Evolutionary conservation across 768 basidiomycete genomes (phyloP).

Genomic region (Naganishia vishniacii): DNA sequence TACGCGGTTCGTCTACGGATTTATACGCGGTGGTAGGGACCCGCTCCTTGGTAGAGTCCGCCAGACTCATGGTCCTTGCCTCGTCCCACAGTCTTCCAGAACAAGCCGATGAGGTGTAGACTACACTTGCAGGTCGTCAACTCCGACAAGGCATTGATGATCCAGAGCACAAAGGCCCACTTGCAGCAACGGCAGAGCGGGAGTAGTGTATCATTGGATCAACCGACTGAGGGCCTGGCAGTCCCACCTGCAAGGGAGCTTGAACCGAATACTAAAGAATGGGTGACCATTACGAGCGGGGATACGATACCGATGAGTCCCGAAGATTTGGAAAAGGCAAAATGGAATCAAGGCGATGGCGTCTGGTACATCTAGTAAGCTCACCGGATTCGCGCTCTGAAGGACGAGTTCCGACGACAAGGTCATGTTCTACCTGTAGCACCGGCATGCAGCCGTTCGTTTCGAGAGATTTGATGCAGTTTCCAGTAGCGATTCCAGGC

Average conservation of each 20-base stretch:
- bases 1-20: slow-evolving; percentile 44
- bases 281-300: slow-evolving; percentile 38
- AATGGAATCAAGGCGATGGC: slow-evolving; percentile 42
- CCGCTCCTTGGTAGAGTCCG: no score
- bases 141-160: slow-evolving; percentile 35
- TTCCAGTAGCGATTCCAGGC: slow-evolving; percentile 44
- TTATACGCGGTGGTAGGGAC: slow-evolving; percentile 30
- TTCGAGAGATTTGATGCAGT: slow-evolving; percentile 45
- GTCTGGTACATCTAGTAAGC: slow-evolving; percentile 46
- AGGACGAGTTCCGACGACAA: no score
- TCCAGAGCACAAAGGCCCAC: slow-evolving; percentile 26
- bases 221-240: slow-evolving; percentile 18
- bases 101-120: slow-evolving; percentile 35
- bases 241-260: slow-evolving; percentile 31
- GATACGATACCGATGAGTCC: slow-evolving; percentile 8
- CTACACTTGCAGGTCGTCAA: slow-evolving; percentile 42
- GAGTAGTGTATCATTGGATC: not conserved
- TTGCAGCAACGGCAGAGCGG: not conserved
- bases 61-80: no score
- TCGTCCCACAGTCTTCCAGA: slow-evolving; percentile 20
- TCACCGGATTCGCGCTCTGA: not conserved
- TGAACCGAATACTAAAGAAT: slow-evolving; percentile 39
- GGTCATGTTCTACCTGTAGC: slow-evolving; percentile 11
- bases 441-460: slow-evolving; percentile 41
- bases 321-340: slow-evolving; percentile 19